Evolutionary conservation across 169 alveolate species (phyloP).

Genomic region (Plasmodium malariae): DNA sequence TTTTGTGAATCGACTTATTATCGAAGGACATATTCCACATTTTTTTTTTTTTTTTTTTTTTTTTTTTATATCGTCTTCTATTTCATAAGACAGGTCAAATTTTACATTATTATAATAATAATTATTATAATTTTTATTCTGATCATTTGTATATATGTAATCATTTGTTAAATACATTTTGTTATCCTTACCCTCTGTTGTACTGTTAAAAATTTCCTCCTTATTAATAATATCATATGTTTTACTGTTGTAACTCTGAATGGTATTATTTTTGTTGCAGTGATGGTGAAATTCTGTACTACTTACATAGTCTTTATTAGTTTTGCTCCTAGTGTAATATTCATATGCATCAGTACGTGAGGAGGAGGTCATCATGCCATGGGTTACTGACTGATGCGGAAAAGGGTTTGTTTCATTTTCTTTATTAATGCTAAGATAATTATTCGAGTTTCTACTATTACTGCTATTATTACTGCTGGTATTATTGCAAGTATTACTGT

Average conservation of each 20-base stretch:
- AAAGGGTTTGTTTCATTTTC: constrained; percentile 9
- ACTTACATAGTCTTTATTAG: too few species aligned
- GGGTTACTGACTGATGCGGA: not conserved
- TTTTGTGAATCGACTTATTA: constrained; percentile 29
- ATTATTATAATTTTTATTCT: constrained; percentile 57
- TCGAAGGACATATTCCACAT: constrained; percentile 22
- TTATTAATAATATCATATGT: not conserved
- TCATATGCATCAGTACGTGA: constrained; percentile 8
- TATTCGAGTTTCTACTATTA: not conserved
- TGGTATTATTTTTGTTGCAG: too few species aligned
- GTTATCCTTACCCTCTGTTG: constrained; percentile 15
- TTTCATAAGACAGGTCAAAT: constrained; percentile 61
- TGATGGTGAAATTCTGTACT: too few species aligned
- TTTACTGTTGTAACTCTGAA: not conserved
- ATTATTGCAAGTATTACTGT: not conserved
- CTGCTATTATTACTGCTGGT: not conserved
- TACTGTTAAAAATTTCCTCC: constrained; percentile 4
- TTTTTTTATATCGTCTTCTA: constrained; percentile 27
- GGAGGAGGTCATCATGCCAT: not conserved
- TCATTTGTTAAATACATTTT: constrained; percentile 10
- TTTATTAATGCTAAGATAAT: not conserved
- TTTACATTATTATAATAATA: constrained; percentile 43
- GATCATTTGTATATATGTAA: constrained; percentile 8
- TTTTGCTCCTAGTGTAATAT: constrained; percentile 8
- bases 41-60: constrained; percentile 50